These are phyloP conservation scores for Stromatinia cepivora DNA, from an alignment of 2,329 filamentous ascomycete species.

Conservation along the genomic window DNA sequence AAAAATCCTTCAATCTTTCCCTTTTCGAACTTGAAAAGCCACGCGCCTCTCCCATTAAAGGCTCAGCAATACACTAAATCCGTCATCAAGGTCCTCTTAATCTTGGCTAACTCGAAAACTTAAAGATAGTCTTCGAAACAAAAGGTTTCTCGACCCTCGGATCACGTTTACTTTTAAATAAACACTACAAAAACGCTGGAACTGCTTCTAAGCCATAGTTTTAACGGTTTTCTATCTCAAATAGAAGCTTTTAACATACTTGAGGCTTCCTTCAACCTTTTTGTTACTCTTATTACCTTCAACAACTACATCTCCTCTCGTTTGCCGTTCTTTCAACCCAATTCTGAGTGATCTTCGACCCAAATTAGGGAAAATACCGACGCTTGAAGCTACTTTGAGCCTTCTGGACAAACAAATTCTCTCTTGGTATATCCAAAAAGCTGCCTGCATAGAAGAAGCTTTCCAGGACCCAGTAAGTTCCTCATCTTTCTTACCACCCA, in stretches of 20 bases:
- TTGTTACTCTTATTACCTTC: background rate
- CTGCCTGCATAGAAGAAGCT: background rate
- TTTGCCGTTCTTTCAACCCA: background rate
- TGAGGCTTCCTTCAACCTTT: background rate
- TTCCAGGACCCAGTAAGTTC: background rate
- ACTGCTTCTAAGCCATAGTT: background rate
- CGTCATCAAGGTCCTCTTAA: background rate
- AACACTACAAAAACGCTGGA: background rate
- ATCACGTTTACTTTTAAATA: background rate
- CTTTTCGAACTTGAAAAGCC: background rate
- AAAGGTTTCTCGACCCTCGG: background rate
- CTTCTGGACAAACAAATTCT: too few species aligned
- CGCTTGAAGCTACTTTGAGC: too few species aligned
- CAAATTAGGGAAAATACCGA: background rate
- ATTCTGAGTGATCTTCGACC: background rate
- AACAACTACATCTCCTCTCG: accelerated
- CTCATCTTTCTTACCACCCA: background rate
- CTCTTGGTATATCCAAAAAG: background rate
- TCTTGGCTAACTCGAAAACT: background rate
- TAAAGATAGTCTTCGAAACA: background rate
- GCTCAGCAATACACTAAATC: background rate
- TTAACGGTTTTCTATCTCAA: background rate
- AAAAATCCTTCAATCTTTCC: background rate
- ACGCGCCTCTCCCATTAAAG: background rate
- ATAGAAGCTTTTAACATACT: background rate